Conservation (phyloP, 768 basidiomycete genomes). For the Leccinum pellstonianum region DNA sequence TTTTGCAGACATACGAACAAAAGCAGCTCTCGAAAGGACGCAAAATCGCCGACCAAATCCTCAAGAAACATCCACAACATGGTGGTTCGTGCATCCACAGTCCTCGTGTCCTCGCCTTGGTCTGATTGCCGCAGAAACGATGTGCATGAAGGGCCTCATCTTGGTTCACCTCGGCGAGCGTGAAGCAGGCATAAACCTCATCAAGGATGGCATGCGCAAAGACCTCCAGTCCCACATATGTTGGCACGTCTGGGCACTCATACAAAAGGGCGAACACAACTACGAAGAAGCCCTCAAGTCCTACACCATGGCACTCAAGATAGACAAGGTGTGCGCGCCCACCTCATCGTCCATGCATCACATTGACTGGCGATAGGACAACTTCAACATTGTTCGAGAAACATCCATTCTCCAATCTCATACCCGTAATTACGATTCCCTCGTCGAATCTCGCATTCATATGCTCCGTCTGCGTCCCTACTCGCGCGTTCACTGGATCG, state of each 20-base stretch:
- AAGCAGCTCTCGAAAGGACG: constrained; percentile 86
- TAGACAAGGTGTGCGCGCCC: constrained; percentile 70
- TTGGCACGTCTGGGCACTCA: constrained; percentile 97
- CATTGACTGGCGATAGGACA: constrained; percentile 58
- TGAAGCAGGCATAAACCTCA: constrained; percentile 79
- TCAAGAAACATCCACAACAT: constrained; percentile 95
- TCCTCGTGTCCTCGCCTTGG: background rate
- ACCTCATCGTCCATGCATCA: background rate
- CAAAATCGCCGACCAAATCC: constrained; percentile 89
- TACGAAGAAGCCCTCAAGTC: constrained; percentile 94
- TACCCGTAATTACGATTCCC: constrained; percentile 70
- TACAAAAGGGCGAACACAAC: constrained; percentile 92
- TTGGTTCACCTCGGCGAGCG: constrained; percentile 75
- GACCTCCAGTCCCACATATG: constrained; percentile 90
- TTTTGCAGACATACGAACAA: constrained; percentile 84
- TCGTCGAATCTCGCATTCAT: constrained; percentile 79
- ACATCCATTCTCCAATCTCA: constrained; percentile 88
- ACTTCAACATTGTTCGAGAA: constrained; percentile 90
- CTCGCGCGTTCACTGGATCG: constrained; percentile 86
- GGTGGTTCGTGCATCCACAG: constrained; percentile 63
- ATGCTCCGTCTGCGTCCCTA: constrained; percentile 80
- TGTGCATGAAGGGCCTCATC: constrained; percentile 95
- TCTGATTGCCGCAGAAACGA: constrained; percentile 61
- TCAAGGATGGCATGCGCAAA: constrained; percentile 78
- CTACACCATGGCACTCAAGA: constrained; percentile 83